A percentile compares a stretch with the other conserved stretches of the same genome.
Evolutionary conservation across 1,284 basidiomycete genomes (phyloP).

Genomic region (Naganishia albida): DNA sequence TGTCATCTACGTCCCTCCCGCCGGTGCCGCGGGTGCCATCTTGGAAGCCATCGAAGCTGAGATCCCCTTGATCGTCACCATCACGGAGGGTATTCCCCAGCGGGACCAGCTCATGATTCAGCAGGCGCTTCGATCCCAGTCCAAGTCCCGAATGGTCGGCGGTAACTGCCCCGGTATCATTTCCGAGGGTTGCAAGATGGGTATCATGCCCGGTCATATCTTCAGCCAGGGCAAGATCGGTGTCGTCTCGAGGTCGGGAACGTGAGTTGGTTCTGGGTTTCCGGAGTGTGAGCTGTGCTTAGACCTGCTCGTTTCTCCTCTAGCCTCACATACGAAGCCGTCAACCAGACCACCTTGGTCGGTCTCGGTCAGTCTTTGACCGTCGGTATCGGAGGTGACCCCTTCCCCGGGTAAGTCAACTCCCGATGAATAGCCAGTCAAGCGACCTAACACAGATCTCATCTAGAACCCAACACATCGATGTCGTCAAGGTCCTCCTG

Average conservation of each 20-base stretch:
- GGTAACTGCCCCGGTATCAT: conserved; percentile 97
- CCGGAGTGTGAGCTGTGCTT: background rate
- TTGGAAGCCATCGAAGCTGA: conserved; percentile 97
- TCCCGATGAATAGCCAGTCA: background rate
- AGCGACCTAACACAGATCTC: background rate
- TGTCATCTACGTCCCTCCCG: conserved; percentile 93
- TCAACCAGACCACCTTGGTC: conserved; percentile 77
- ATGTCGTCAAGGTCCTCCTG: conserved; percentile 95
- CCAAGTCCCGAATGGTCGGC: conserved; percentile 89
- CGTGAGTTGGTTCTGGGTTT: conserved; percentile 50
- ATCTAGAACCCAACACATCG: conserved; percentile 77
- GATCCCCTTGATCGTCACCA: conserved; percentile 92
- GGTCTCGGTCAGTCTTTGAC: conserved; percentile 96
- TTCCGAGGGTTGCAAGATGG: conserved; percentile 97
- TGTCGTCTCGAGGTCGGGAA: conserved; percentile 96
- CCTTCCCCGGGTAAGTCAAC: conserved; percentile 74
- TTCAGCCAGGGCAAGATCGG: conserved; percentile 94
- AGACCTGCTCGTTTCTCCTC: background rate
- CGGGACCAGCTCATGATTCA: conserved; percentile 91
- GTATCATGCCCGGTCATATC: conserved; percentile 98
- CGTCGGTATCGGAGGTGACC: conserved; percentile 97
- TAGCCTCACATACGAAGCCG: conserved; percentile 54
- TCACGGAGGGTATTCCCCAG: conserved; percentile 97
- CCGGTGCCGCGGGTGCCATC: conserved; percentile 89
- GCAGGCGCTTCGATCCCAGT: conserved; percentile 91